Evolutionary conservation across 2,329 filamentous ascomycete species (phyloP).

Genomic region (Aspergillus fumigatus): DNA sequence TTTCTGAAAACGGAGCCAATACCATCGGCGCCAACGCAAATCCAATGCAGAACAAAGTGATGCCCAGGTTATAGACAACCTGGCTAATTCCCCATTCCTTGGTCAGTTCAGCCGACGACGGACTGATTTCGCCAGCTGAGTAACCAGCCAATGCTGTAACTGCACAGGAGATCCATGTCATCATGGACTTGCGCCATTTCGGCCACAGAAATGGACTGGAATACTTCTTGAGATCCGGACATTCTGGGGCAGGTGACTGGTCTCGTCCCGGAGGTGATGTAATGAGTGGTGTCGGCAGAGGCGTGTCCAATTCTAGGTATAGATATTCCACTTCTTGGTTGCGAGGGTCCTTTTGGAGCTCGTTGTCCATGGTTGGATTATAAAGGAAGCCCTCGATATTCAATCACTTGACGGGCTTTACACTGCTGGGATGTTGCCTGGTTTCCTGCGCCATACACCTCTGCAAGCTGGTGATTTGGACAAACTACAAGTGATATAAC

Average conservation of each 20-base stretch:
- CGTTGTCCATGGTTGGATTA: neutral
- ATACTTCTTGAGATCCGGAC: slow-evolving; percentile 64
- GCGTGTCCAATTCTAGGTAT: slow-evolving; percentile 60
- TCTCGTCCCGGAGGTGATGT: slow-evolving; percentile 25
- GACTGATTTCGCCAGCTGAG: slow-evolving; percentile 73
- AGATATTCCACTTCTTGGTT: slow-evolving; percentile 47
- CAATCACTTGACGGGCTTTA: neutral
- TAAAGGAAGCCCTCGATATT: neutral
- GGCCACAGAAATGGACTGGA: slow-evolving; percentile 72
- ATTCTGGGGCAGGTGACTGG: slow-evolving; percentile 46
- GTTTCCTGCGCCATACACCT: neutral
- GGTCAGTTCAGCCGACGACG: slow-evolving; percentile 62
- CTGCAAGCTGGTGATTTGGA: neutral
- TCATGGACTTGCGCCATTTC: slow-evolving; percentile 60
- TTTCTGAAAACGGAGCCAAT: slow-evolving; percentile 80
- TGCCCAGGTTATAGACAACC: slow-evolving; percentile 66
- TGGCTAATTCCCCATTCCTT: slow-evolving; percentile 60
- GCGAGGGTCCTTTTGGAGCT: neutral
- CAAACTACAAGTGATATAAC: neutral
- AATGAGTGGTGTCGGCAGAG: slow-evolving; percentile 45
- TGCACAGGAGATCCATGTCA: slow-evolving; percentile 68
- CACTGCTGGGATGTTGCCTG: neutral
- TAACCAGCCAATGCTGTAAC: slow-evolving; percentile 77
- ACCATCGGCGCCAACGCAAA: slow-evolving; percentile 84
- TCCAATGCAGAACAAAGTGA: slow-evolving; percentile 76